Base-by-base conservation (phyloP, 2,329 filamentous ascomycete genomes). In the Remersonia thermophila region DNA sequence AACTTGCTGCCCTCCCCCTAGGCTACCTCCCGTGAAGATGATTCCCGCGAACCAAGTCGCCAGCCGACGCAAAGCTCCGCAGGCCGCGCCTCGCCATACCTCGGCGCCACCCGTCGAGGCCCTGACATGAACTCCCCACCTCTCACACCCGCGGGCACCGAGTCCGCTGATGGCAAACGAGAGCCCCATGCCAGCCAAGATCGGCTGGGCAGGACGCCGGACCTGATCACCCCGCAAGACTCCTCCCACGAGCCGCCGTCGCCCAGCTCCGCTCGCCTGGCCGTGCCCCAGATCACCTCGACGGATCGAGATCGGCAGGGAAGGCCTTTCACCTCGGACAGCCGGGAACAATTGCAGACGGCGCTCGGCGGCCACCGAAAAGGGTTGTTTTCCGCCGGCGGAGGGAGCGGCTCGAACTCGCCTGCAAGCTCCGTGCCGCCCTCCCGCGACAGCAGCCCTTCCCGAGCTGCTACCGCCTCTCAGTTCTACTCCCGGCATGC, bases 71-170 rank as follows among this genome's bases (percentile, higher is more conserved):
- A 76, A 35, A 74, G 61, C 44, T 77, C 80, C 44, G 77, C 77
- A 36, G 66, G 65, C 40, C 72, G 69, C 47, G 69, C 71, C 42
- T 86, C 80, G 39, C 77, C 80, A 20, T 70, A 69, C 53, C 64
- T 75, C 28, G 82, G 78, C 45, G 80, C 83, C 41, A 70, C 33
- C 30, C 30, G 31, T 15, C 47, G 72, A 42, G 63, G 72, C 30
- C 75, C 78, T 40, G 73, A 80, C 39, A 73, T 93, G 61, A 82
- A 89, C 48, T 93, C 87, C 9, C 89, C 89, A 46, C 86, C 86
- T 29, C 69, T 96, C 35, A 95, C 87, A 10, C 89, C 89, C 13
- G 78, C 85, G 37, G 86, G 78, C 35, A 89, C 84, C 30, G 62
- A 62, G 14, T 59, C 59, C 26, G 53, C 55, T 28, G 63, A 66